Evolutionary conservation across 2,329 filamentous ascomycete species (phyloP), one percentile per base, ranked within the genome.

Genomic region (Diplodia mutila): DNA sequence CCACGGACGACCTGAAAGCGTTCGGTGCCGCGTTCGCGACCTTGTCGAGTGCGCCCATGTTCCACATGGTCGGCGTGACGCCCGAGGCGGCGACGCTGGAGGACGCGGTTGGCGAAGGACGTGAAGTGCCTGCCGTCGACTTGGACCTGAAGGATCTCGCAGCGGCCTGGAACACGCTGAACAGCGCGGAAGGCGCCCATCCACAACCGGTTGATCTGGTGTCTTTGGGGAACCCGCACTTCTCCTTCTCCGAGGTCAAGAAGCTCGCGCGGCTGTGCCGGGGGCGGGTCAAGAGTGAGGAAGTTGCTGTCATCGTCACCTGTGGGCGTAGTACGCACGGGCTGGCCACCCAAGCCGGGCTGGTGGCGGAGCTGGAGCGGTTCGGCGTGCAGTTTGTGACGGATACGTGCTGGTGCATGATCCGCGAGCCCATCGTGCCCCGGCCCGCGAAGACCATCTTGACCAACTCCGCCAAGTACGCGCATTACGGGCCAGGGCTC

Each of bases 401-500:
- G 0, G 81, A 84, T 68, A 83, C 81, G 0, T 84, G 82, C 65
- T 84, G 82, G 82, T 84, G 82, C 69, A 81, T 84, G 79, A 77
- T 83, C 18, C 66, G 67, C 0, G 79, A 83, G 53, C 80, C 81
- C 0, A 71, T 80, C 0, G 78, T 83, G 9, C 75, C 74, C 3
- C 42, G 7, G 0, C 11, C 61, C 2, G 69, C 72, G 0, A 70
- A 71, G 2, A 75, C 71, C 1, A 78, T 84, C 66, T 78, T 81
- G 81, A 83, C 78, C 0, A 83, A 83, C 61, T 84, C 82, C 1
- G 80, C 73, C 0, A 84, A 84, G 69, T 83, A 83, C 70, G 81
- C 81, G 0, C 80, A 84, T 71, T 84, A 83, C 39, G 78, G 77
- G 1, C 69, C 70, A 0, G 73, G 73, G 4, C 63, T 76, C 32